Conservation (phyloP, 106 monocot genomes). For the Gastrodia elata region DNA sequence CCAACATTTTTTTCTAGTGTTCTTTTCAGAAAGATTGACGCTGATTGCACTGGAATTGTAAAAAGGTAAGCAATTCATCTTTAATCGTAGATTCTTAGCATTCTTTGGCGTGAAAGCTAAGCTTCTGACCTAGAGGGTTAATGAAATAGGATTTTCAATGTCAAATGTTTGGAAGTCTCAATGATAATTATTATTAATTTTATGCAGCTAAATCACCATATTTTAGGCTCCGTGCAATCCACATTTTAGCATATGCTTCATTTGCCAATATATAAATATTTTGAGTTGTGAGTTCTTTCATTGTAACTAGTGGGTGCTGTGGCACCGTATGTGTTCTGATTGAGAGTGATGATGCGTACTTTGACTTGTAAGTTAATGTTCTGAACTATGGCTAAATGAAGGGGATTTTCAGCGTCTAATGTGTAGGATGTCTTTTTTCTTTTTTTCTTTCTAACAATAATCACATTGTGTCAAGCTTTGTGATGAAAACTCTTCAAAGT, state of each 20-base stretch:
- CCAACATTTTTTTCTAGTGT: slow-evolving; percentile 77
- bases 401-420: no score
- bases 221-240: background rate
- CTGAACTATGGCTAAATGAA: background rate
- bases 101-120: background rate
- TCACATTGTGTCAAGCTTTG: no score
- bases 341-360: background rate
- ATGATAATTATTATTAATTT: background rate
- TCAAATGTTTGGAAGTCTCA: background rate
- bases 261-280: background rate
- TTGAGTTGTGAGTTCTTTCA: background rate
- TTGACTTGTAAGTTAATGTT: background rate
- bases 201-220: background rate
- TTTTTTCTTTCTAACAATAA: no score
- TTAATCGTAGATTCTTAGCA: background rate
- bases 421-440: no score
- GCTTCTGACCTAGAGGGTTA: background rate
- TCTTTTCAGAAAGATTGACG: slow-evolving; percentile 85
- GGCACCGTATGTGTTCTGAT: background rate
- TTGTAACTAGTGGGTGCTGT: background rate
- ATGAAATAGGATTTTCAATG: background rate
- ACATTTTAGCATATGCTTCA: background rate
- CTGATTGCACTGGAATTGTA: slow-evolving; percentile 38
- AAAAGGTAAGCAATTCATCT: slow-evolving; percentile 38
- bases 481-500: no score